Evolutionary conservation across 1,284 basidiomycete species (phyloP).

Genomic region (Rhodotorula sp.): DNA sequence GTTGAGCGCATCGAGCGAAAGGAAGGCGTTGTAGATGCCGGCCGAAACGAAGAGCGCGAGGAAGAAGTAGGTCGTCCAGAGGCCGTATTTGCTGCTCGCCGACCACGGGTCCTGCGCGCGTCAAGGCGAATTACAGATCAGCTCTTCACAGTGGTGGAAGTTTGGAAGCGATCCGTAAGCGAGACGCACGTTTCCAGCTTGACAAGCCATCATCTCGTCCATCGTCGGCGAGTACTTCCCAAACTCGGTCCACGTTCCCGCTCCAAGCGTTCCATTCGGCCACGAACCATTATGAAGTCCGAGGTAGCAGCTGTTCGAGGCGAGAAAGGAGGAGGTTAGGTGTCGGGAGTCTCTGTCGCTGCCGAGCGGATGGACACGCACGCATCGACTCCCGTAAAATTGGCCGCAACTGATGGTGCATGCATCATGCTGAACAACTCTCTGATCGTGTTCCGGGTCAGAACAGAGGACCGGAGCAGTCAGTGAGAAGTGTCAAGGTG

Average conservation of each 20-base stretch:
- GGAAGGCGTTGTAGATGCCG: background rate
- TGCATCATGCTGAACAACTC: background rate
- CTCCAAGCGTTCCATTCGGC: background rate
- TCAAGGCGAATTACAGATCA: no score
- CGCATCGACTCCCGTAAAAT: background rate
- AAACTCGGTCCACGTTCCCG: background rate
- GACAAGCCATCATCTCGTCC: constrained; percentile 1
- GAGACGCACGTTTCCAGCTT: background rate
- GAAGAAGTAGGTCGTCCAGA: constrained; percentile 10
- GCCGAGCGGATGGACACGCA: background rate
- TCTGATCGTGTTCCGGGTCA: no score
- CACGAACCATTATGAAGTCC: constrained; percentile 1
- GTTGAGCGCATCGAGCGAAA: background rate
- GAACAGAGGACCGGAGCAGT: no score
- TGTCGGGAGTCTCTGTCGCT: background rate
- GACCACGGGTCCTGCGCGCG: background rate
- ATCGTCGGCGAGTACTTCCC: constrained; percentile 2
- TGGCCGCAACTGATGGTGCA: background rate
- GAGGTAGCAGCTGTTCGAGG: constrained; percentile 1
- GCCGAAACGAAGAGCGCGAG: background rate
- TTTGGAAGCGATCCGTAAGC: no score
- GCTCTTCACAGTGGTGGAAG: background rate
- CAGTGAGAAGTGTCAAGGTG: background rate
- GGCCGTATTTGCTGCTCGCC: background rate
- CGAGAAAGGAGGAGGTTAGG: background rate